A percentile compares a stretch with the other conserved stretches of the same genome.
phyloP scores from a whole-genome alignment of 75 land plant genomes.

The Selaginella tamariscina region DNA sequence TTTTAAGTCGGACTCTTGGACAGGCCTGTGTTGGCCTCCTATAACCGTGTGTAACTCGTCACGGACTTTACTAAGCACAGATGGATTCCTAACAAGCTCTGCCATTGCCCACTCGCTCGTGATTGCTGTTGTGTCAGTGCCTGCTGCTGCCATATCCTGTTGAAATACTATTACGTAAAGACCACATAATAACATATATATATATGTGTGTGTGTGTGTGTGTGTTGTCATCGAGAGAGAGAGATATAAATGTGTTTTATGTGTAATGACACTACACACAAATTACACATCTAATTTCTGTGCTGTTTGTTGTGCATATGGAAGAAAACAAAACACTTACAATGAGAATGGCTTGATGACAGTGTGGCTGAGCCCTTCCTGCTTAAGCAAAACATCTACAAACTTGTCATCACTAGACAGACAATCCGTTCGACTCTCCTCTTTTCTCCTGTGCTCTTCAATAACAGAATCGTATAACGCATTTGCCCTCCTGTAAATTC shows the following conservation, averaged over 20 bases:
- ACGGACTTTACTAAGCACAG: background rate
- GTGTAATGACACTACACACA: too few relatives aligned
- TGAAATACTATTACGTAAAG: background rate
- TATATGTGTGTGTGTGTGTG: background rate
- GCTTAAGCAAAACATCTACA: constrained; percentile 20
- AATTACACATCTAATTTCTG: too few relatives aligned
- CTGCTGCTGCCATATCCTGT: constrained; percentile 17
- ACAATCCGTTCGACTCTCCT: background rate
- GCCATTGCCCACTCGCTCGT: constrained; percentile 20
- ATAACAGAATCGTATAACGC: constrained; percentile 17
- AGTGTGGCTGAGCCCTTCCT: constrained; percentile 4
- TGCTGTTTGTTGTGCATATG: background rate
- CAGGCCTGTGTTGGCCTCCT: background rate
- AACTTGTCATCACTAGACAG: background rate
- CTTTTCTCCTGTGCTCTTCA: constrained; percentile 21
- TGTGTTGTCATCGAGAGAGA: background rate
- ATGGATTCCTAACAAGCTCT: constrained; percentile 13
- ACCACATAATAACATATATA: background rate
- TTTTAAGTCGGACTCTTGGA: constrained; percentile 4
- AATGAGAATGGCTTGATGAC: constrained; percentile 24
- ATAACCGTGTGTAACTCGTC: constrained; percentile 9
- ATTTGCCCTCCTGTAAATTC: too few relatives aligned
- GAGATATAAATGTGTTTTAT: background rate
- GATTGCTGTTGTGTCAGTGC: constrained; percentile 19
- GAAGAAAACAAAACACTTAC: constrained; percentile 12